Evolutionary conservation across 1,284 basidiomycete species (phyloP).

Genomic region (Ustilago nuda): DNA sequence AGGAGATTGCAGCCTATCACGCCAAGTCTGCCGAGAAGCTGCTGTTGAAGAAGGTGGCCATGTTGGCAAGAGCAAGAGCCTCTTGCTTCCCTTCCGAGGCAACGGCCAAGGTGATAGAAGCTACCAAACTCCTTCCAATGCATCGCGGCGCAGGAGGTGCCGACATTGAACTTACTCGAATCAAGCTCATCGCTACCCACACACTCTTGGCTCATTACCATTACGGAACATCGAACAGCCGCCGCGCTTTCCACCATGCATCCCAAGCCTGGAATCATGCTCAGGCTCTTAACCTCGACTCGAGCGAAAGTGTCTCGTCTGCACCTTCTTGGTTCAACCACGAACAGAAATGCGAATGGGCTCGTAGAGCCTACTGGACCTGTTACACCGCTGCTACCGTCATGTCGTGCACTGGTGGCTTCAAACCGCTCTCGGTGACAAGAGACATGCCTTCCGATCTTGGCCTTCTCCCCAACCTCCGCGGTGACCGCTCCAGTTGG

Average conservation of each 20-base stretch:
- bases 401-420: slow-evolving; percentile 61
- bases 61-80: slow-evolving; percentile 32
- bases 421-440: slow-evolving; percentile 48
- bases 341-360: slow-evolving; percentile 60
- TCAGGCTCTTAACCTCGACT: slow-evolving; percentile 49
- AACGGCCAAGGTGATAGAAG: slow-evolving; percentile 30
- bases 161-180: slow-evolving; percentile 53
- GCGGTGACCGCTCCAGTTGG: slow-evolving; percentile 53
- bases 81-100: slow-evolving; percentile 38
- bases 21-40: slow-evolving; percentile 58
- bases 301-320: slow-evolving; percentile 21
- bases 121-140: slow-evolving; percentile 28
- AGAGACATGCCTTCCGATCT: slow-evolving; percentile 55
- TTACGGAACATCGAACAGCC: slow-evolving; percentile 53
- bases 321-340: slow-evolving; percentile 51
- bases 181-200: slow-evolving; percentile 61
- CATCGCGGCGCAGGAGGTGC: slow-evolving; percentile 23
- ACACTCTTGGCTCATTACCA: slow-evolving; percentile 59
- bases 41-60: slow-evolving; percentile 45
- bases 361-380: slow-evolving; percentile 57
- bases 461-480: slow-evolving; percentile 48
- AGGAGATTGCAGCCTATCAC: slow-evolving; percentile 58
- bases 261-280: slow-evolving; percentile 59
- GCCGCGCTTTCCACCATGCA: slow-evolving; percentile 54
- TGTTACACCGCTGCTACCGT: slow-evolving; percentile 57